Percentiles rank a stretch among this genome's conserved stretches.
Conservation (phyloP, 148 eudicot species). For the Rhododendron griersonianum region DNA sequence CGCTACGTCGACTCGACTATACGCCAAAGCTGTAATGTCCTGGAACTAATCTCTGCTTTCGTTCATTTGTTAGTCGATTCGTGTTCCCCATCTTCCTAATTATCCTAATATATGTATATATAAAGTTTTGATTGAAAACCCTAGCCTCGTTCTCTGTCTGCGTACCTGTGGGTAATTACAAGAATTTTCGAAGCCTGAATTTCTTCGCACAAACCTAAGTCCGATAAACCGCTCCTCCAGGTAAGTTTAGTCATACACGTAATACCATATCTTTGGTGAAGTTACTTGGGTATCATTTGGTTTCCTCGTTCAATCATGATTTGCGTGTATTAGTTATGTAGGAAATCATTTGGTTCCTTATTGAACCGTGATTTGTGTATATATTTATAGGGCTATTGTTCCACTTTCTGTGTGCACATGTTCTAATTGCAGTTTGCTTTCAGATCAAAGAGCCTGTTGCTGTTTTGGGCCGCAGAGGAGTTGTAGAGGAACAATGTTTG, state of each 20-base stretch:
- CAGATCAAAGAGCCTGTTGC: conserved; percentile 5
- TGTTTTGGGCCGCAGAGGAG: neutral
- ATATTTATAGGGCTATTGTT: neutral
- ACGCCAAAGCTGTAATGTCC: neutral
- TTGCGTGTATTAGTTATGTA: neutral
- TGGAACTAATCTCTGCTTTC: neutral
- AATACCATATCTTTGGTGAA: neutral
- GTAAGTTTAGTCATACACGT: neutral
- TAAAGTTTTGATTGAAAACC: neutral
- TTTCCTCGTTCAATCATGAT: neutral
- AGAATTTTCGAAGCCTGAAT: neutral
- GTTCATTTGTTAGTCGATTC: neutral
- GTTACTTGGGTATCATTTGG: neutral
- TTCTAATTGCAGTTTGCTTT: neutral
- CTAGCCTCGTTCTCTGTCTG: neutral
- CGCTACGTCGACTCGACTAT: no score
- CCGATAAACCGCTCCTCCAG: neutral
- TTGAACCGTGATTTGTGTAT: neutral
- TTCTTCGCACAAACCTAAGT: neutral
- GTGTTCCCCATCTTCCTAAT: neutral
- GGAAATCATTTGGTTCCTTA: neutral
- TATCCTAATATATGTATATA: neutral
- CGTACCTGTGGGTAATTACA: neutral
- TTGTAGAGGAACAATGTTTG: conserved; percentile 33
- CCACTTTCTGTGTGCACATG: neutral